These are phyloP conservation scores for Crucibulum parvulum DNA, from an alignment of 1,284 basidiomycete genomes.

Conservation along the genomic window DNA sequence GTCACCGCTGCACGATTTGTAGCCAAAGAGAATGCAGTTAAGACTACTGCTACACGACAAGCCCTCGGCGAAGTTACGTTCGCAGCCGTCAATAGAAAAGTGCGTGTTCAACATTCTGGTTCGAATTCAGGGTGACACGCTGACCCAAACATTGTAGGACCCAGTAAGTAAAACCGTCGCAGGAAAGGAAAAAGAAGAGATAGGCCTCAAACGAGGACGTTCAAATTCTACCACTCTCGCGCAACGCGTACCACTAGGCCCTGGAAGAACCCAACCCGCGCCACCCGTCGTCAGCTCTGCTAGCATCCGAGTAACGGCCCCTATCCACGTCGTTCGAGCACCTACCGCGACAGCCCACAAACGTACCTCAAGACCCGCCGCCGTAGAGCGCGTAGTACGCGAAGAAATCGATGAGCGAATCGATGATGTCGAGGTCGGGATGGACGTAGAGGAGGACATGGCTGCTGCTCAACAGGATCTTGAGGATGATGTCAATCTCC, in stretches of 20 bases:
- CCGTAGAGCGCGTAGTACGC: constrained; percentile 31
- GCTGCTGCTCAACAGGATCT: constrained; percentile 33
- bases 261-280: constrained; percentile 53
- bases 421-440: constrained; percentile 54
- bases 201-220: constrained; percentile 66
- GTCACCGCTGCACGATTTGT: constrained; percentile 52
- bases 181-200: constrained; percentile 63
- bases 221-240: constrained; percentile 65
- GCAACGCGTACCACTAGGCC: constrained; percentile 72
- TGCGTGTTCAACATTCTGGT: constrained; percentile 37
- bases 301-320: constrained; percentile 44
- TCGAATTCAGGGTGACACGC: constrained; percentile 6
- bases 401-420: constrained; percentile 42
- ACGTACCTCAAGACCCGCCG: constrained; percentile 43
- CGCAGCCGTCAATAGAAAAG: constrained; percentile 77
- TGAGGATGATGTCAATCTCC: constrained; percentile 37
- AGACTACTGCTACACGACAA: constrained; percentile 55
- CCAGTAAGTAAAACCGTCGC: constrained; percentile 43
- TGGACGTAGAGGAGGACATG: constrained; percentile 66
- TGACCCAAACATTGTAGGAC: constrained; percentile 37
- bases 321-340: constrained; percentile 39
- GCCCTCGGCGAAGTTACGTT: constrained; percentile 78
- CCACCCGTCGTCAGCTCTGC: constrained; percentile 43
- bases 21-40: constrained; percentile 52
- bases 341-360: constrained; percentile 42